Evolutionary conservation across 2,329 filamentous ascomycete species (phyloP).

Genomic region (Fusarium sp.): DNA sequence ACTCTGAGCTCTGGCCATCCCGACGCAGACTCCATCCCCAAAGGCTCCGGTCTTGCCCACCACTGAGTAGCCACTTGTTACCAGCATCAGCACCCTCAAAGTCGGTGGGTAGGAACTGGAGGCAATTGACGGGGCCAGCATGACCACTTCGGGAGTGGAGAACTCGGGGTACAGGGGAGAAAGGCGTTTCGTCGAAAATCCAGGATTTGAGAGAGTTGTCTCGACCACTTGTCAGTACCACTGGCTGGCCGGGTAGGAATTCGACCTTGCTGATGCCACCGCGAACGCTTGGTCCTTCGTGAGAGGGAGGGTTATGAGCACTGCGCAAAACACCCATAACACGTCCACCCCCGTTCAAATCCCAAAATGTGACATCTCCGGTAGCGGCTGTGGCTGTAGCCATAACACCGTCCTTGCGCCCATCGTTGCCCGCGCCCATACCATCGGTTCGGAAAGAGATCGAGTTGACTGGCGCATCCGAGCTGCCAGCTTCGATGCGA

Average conservation of each 20-base stretch:
- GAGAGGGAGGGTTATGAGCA: constrained; percentile 81
- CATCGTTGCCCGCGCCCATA: constrained; percentile 86
- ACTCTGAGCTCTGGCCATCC: constrained; percentile 91
- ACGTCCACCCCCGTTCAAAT: constrained; percentile 87
- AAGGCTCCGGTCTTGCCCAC: constrained; percentile 86
- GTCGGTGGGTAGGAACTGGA: constrained; percentile 86
- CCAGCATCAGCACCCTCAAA: constrained; percentile 88
- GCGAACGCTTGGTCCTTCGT: constrained; percentile 62
- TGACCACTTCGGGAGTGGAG: constrained; percentile 90
- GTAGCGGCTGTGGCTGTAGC: constrained; percentile 81
- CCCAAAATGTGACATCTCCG: constrained; percentile 96
- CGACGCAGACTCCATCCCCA: constrained; percentile 97
- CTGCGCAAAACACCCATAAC: constrained; percentile 87
- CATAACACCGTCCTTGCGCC: constrained; percentile 88
- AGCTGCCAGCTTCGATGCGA: constrained; percentile 70
- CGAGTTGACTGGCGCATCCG: constrained; percentile 74
- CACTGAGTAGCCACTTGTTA: constrained; percentile 94
- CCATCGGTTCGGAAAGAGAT: constrained; percentile 94
- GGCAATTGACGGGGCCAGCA: constrained; percentile 81
- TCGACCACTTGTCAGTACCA: constrained; percentile 87
- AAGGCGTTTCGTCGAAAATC: constrained; percentile 94
- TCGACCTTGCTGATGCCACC: constrained; percentile 88
- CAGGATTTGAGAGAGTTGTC: constrained; percentile 96
- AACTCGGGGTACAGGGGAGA: constrained; percentile 84
- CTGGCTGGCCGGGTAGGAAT: constrained; percentile 87